Evolutionary conservation across 495 filamentous ascomycete genomes (phyloP).

Genomic region (Aspergillus kassunensis): DNA sequence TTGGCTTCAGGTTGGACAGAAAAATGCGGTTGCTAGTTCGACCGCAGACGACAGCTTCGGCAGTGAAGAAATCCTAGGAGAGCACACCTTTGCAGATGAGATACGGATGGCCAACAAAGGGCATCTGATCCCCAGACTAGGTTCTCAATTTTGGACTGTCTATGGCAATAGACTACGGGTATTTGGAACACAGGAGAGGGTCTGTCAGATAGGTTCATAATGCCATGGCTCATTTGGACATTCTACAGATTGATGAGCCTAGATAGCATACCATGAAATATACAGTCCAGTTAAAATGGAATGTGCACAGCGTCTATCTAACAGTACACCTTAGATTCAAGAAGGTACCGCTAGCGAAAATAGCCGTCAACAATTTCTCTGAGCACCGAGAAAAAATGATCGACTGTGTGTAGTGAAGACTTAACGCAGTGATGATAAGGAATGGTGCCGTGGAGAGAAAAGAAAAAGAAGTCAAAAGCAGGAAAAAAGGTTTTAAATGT

Average conservation of each 20-base stretch:
- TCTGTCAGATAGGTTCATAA: slow-evolving; percentile 36
- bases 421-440: slow-evolving; percentile 62
- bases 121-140: slow-evolving; percentile 46
- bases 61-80: neutral
- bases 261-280: neutral
- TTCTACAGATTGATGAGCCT: neutral
- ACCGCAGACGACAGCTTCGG: neutral
- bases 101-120: slow-evolving; percentile 10
- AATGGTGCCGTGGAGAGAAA: slow-evolving; percentile 45
- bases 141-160: slow-evolving; percentile 53
- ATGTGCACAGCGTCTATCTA: slow-evolving; percentile 68
- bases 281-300: slow-evolving; percentile 1
- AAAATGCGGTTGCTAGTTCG: neutral
- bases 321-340: slow-evolving; percentile 56
- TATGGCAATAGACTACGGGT: slow-evolving; percentile 64
- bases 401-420: slow-evolving; percentile 48
- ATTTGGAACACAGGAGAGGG: slow-evolving; percentile 58
- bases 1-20: slow-evolving; percentile 11
- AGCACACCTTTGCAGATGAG: neutral
- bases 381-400: slow-evolving; percentile 62
- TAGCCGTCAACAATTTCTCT: slow-evolving; percentile 50
- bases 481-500: slow-evolving; percentile 1
- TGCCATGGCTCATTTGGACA: neutral
- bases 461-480: slow-evolving; percentile 24
- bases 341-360: slow-evolving; percentile 77